Base-by-base conservation (phyloP, 352 stramenopile genomes). In the Globisporangium sylvaticum region DNA sequence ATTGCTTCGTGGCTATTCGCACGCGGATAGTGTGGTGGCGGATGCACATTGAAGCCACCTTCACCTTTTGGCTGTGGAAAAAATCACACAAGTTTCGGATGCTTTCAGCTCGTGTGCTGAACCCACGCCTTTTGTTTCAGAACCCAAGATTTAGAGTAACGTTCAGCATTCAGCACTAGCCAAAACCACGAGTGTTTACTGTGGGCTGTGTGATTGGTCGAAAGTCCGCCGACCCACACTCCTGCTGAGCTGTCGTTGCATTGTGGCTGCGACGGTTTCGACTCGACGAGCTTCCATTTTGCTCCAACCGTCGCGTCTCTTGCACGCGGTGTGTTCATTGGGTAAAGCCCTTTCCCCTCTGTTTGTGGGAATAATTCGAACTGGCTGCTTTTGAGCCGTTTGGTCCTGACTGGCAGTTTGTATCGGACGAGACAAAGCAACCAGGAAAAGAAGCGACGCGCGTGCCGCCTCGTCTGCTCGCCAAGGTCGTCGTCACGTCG, bases 251-350 rank as follows among this genome's bases (percentile, higher is more conserved):
- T 1, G 20, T 64, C 42, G 58, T 25, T 20, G 39, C 58, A 64
- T 64, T 64, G 58, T 64, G 25, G n/a, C 14, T 24, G 32, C 58
- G 24, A 64, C 32, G 34, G 39, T 64, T 64, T 64, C 58, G 15
- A 52, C 6, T 56, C 39, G 58, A 64, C 44, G 37, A 44, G 58
- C 58, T 64, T 64, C 58, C 34, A 57, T 64, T 56, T 52, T 64
- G 58, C 58, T 56, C 42, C 58, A 55, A 31, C n/a, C 58, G 58
- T 57, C 58, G 42, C 58, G 58, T 18, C 25, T 31, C 20, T 53
- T 53, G 22, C 39, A 46, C 25, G 27, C 4, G 9, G 29, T 48
- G 55, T 59, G 55, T 44, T 60, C 55, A 60, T 60, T 60, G 55
- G 55, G 18, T 48, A 9, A 50, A 9, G 12, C 42, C 42, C 20